phyloP scores from a whole-genome alignment of 805 yeast species.

The Saccharomycopsis fodiens region DNA sequence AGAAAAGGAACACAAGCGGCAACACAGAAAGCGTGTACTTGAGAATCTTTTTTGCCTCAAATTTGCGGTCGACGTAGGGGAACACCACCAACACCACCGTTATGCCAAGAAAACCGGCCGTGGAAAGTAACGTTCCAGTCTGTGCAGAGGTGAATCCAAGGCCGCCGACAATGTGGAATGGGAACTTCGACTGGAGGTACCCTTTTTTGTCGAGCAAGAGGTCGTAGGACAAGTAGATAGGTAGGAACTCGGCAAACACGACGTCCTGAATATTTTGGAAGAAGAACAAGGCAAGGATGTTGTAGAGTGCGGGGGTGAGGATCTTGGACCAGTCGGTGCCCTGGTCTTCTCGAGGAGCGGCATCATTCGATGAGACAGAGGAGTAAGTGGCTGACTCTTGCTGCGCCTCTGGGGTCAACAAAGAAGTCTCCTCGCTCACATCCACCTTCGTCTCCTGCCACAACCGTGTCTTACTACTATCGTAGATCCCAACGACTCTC shows the following conservation, averaged over 20 bases:
- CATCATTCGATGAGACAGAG: neutral
- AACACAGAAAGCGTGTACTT: conserved; percentile 28
- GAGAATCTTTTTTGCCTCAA: conserved; percentile 32
- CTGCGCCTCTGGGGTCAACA: conserved; percentile 1
- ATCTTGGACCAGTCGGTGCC: conserved; percentile 26
- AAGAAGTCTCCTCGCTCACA: neutral
- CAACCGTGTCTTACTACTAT: conserved; percentile 20
- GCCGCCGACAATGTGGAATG: conserved; percentile 39
- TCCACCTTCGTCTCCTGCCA: conserved; percentile 23
- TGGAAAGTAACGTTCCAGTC: conserved; percentile 38
- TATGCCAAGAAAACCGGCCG: conserved; percentile 38
- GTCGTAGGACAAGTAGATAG: conserved; percentile 42
- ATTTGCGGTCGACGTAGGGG: conserved; percentile 37
- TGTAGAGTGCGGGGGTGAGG: conserved; percentile 30
- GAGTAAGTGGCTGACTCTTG: neutral
- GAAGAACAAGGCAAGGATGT: conserved; percentile 32
- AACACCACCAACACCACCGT: conserved; percentile 35
- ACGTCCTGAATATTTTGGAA: conserved; percentile 31
- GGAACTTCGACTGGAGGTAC: conserved; percentile 30
- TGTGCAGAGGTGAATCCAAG: conserved; percentile 33
- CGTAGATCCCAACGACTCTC: conserved; percentile 24
- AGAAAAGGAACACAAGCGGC: conserved; percentile 32
- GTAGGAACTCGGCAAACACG: conserved; percentile 47
- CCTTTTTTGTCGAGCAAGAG: conserved; percentile 25
- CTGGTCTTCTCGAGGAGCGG: conserved; percentile 7